A percentile compares a stretch with the other conserved stretches of the same genome.
Conservation (phyloP, 805 yeast species). For the Blastobotrys muscicola region DNA sequence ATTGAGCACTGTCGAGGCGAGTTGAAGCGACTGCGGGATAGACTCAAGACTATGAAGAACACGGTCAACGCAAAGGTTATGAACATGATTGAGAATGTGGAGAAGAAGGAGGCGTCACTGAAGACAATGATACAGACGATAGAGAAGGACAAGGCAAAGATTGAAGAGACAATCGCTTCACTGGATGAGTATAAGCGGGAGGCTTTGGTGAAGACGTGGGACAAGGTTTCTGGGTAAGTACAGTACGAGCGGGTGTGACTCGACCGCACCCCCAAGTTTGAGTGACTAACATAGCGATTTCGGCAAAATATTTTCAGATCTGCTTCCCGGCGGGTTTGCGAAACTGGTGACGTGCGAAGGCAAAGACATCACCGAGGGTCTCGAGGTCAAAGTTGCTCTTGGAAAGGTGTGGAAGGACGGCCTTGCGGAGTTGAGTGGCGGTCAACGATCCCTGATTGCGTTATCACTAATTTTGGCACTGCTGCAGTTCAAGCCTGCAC, state of each 20-base stretch:
- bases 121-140: conserved; percentile 76
- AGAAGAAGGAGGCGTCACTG: conserved; percentile 71
- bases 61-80: conserved; percentile 78
- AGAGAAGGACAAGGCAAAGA: conserved; percentile 80
- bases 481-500: conserved; percentile 93
- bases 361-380: conserved; percentile 79
- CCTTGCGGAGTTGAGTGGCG: conserved; percentile 90
- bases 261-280: too few relatives aligned
- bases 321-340: conserved; percentile 84
- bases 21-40: conserved; percentile 44
- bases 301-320: conserved; percentile 80
- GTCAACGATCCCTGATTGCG: conserved; percentile 92
- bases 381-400: conserved; percentile 79
- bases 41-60: conserved; percentile 60
- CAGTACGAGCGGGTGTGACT: too few relatives aligned
- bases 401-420: conserved; percentile 96
- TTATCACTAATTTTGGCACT: conserved; percentile 85
- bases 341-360: conserved; percentile 74
- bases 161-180: conserved; percentile 76
- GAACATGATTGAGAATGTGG: conserved; percentile 87
- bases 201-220: conserved; percentile 75
- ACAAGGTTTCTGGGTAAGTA: conserved; percentile 53
- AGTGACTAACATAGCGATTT: conserved; percentile 43
- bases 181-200: conserved; percentile 78
- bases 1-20: conserved; percentile 53